Evolutionary conservation across 768 basidiomycete genomes (phyloP).

Genomic region (Boletales sp.): DNA sequence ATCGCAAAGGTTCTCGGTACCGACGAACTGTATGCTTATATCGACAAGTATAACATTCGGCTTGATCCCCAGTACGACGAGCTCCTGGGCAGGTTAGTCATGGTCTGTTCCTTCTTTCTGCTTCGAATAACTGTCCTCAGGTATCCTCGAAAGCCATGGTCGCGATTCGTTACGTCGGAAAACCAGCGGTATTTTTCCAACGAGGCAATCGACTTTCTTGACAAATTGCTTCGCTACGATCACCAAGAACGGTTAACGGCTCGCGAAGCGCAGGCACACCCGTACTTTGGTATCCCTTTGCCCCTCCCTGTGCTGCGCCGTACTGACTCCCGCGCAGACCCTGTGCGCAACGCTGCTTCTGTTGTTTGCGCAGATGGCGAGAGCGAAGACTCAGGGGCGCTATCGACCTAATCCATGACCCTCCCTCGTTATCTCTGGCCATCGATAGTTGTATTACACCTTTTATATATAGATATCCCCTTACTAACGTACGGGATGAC

Average conservation of each 20-base stretch:
- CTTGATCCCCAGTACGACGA: slow-evolving; percentile 97
- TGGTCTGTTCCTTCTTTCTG: not conserved
- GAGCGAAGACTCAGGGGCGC: slow-evolving; percentile 48
- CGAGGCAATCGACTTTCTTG: slow-evolving; percentile 94
- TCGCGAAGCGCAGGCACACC: slow-evolving; percentile 84
- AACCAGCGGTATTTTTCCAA: slow-evolving; percentile 96
- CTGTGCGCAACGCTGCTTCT: slow-evolving; percentile 51
- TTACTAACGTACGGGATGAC: slow-evolving; percentile 21
- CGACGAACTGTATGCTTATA: slow-evolving; percentile 88
- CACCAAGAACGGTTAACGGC: slow-evolving; percentile 97
- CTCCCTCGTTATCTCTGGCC: slow-evolving; percentile 24
- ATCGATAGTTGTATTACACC: slow-evolving; percentile 31
- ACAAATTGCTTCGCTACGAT: slow-evolving; percentile 94
- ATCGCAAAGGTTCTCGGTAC: slow-evolving; percentile 97
- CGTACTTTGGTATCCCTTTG: slow-evolving; percentile 75
- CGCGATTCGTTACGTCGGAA: slow-evolving; percentile 90
- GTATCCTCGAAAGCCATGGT: slow-evolving; percentile 94
- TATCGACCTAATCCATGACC: slow-evolving; percentile 28
- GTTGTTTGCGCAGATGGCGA: slow-evolving; percentile 53
- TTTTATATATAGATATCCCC: slow-evolving; percentile 31
- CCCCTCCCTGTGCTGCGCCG: slow-evolving; percentile 9
- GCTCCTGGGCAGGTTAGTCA: slow-evolving; percentile 72
- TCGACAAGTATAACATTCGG: slow-evolving; percentile 93
- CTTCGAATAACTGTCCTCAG: slow-evolving; percentile 34
- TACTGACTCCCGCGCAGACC: slow-evolving; percentile 45